Evolutionary conservation across 805 yeast genomes (phyloP).

Genomic region (Yamadazyma philogaea): DNA sequence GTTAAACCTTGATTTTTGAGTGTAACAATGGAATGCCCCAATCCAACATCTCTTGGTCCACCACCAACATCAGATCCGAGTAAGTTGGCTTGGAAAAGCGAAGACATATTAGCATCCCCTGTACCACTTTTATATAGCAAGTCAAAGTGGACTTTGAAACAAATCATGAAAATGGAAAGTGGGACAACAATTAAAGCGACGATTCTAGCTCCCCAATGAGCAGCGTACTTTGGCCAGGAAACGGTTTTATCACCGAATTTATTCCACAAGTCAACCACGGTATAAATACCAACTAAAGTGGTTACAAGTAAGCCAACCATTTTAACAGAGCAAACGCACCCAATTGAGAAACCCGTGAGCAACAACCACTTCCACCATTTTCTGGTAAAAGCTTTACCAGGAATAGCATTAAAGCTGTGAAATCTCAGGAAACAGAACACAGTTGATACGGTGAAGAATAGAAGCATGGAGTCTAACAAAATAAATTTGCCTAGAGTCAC

Average conservation of each 20-base stretch:
- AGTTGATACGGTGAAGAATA: slow-evolving; percentile 78
- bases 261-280: slow-evolving; percentile 83
- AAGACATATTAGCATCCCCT: slow-evolving; percentile 79
- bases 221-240: slow-evolving; percentile 46
- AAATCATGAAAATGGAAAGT: slow-evolving; percentile 54
- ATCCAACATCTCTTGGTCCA: slow-evolving; percentile 64
- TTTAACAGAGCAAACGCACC: slow-evolving; percentile 89
- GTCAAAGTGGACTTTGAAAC: slow-evolving; percentile 75
- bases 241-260: slow-evolving; percentile 68
- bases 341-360: slow-evolving; percentile 80
- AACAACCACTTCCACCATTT: slow-evolving; percentile 94
- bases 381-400: slow-evolving; percentile 50
- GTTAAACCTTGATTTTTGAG: slow-evolving; percentile 42
- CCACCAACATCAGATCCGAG: slow-evolving; percentile 60
- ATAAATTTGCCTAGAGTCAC: slow-evolving; percentile 73
- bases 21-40: slow-evolving; percentile 46
- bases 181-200: slow-evolving; percentile 66
- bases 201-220: slow-evolving; percentile 67
- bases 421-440: slow-evolving; percentile 69
- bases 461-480: slow-evolving; percentile 69
- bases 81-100: slow-evolving; percentile 77
- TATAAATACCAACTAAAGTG: slow-evolving; percentile 82
- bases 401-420: slow-evolving; percentile 51
- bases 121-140: slow-evolving; percentile 71
- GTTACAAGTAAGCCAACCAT: slow-evolving; percentile 96